Conservation (phyloP, 805 yeast genomes). For the Lipomyces spencermartinsiae region DNA sequence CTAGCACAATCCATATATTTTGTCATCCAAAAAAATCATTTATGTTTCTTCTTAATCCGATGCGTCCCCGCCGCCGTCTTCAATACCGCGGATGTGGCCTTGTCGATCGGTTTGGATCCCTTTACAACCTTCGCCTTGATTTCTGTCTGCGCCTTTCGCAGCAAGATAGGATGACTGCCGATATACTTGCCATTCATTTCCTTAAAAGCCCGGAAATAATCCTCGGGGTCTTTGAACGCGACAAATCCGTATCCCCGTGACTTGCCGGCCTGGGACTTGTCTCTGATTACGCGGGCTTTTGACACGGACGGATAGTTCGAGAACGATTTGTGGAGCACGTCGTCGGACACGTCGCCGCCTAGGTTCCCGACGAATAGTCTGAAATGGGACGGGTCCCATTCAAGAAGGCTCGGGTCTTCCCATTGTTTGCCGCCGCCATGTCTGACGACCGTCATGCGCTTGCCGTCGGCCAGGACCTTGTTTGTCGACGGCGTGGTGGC, state of each 20-base stretch:
- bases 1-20: no score
- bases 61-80: not conserved
- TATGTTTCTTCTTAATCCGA: not conserved
- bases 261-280: slow-evolving; percentile 51
- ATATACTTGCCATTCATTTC: slow-evolving; percentile 79
- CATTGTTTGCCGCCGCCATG: slow-evolving; percentile 56
- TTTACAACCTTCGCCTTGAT: slow-evolving; percentile 32
- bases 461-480: slow-evolving; percentile 27
- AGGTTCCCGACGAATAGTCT: slow-evolving; percentile 77
- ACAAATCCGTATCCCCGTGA: slow-evolving; percentile 79
- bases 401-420: slow-evolving; percentile 56
- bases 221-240: slow-evolving; percentile 67
- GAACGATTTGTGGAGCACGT: slow-evolving; percentile 61
- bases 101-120: slow-evolving; percentile 25
- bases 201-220: slow-evolving; percentile 71
- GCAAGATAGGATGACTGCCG: slow-evolving; percentile 73
- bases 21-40: not conserved
- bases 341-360: slow-evolving; percentile 70
- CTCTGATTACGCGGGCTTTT: slow-evolving; percentile 66
- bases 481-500: slow-evolving; percentile 2
- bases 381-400: slow-evolving; percentile 76
- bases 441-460: slow-evolving; percentile 48
- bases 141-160: slow-evolving; percentile 61
- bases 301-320: slow-evolving; percentile 58
- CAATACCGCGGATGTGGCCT: slow-evolving; percentile 26